phyloP scores from a whole-genome alignment of 2,329 filamentous ascomycete genomes.

The Alternaria gansuensis region DNA sequence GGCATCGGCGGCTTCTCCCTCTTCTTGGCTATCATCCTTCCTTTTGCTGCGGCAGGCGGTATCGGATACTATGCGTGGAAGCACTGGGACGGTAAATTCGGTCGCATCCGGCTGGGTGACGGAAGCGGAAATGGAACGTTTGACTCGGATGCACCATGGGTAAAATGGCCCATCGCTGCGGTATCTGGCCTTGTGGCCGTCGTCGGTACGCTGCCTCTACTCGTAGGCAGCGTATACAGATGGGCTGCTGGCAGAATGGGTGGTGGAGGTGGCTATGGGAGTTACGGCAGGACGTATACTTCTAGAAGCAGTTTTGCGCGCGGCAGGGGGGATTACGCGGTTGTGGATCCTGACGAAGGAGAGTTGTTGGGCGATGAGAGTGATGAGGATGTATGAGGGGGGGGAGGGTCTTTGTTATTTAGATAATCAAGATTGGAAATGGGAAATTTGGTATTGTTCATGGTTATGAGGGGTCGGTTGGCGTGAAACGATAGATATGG shows the following conservation, averaged over 20 bases:
- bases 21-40: conserved; percentile 84
- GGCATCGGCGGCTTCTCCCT: conserved; percentile 75
- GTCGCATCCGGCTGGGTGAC: conserved; percentile 87
- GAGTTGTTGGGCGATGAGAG: conserved; percentile 93
- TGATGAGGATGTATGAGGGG: conserved; percentile 77
- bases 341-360: conserved; percentile 92
- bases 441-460: background rate
- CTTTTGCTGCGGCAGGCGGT: conserved; percentile 73
- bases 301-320: conserved; percentile 89
- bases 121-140: conserved; percentile 31
- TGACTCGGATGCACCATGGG: conserved; percentile 76
- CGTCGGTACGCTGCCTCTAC: conserved; percentile 67
- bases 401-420: background rate
- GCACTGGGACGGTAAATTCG: conserved; percentile 89
- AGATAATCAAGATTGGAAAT: background rate
- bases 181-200: conserved; percentile 65
- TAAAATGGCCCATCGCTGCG: conserved; percentile 74
- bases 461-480: background rate
- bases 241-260: conserved; percentile 62
- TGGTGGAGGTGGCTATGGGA: conserved; percentile 51
- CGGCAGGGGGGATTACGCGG: conserved; percentile 84
- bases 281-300: conserved; percentile 71
- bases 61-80: conserved; percentile 86
- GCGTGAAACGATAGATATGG: background rate
- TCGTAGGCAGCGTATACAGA: conserved; percentile 78